phyloP scores from a whole-genome alignment of 139 green algal species.

The Volvox reticuliferus region DNA sequence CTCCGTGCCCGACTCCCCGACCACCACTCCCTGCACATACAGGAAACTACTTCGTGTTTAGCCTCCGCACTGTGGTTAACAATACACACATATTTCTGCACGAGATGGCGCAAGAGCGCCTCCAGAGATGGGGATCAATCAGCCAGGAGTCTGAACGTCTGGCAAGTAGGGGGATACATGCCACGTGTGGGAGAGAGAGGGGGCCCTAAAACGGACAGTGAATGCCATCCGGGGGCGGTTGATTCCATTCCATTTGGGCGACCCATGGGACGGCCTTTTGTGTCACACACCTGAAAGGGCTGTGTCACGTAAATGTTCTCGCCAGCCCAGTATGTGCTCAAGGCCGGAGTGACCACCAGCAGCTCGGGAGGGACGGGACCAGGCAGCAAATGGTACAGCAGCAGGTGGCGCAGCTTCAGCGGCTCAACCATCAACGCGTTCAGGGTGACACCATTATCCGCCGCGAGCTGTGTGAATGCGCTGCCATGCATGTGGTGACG shows the following conservation, averaged over 20 bases:
- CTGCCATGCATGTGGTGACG: background rate
- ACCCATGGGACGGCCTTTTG: too few species aligned
- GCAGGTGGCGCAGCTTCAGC: conserved; percentile 8
- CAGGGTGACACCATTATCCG: background rate
- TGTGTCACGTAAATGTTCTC: conserved; percentile 8
- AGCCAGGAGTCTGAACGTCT: too few species aligned
- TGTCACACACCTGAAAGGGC: conserved; percentile 15
- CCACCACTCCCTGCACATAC: background rate
- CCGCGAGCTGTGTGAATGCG: background rate
- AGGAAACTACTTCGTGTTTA: too few species aligned
- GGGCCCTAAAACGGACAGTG: too few species aligned
- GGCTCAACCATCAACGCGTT: background rate
- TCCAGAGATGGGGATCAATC: too few species aligned
- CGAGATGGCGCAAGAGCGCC: too few species aligned
- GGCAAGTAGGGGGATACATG: too few species aligned
- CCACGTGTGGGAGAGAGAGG: too few species aligned
- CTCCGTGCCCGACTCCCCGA: conserved; percentile 18
- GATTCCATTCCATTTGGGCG: too few species aligned
- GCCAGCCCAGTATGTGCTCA: conserved; percentile 10
- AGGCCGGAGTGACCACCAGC: background rate
- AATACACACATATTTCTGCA: too few species aligned
- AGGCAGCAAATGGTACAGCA: conserved; percentile 33
- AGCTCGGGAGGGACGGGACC: background rate
- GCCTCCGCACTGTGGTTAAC: too few species aligned
- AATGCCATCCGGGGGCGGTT: too few species aligned